A percentile compares a stretch with the other conserved stretches of the same genome.
Evolutionary conservation across 169 alveolate genomes (phyloP).

Genomic region (Eimeria maxima): DNA sequence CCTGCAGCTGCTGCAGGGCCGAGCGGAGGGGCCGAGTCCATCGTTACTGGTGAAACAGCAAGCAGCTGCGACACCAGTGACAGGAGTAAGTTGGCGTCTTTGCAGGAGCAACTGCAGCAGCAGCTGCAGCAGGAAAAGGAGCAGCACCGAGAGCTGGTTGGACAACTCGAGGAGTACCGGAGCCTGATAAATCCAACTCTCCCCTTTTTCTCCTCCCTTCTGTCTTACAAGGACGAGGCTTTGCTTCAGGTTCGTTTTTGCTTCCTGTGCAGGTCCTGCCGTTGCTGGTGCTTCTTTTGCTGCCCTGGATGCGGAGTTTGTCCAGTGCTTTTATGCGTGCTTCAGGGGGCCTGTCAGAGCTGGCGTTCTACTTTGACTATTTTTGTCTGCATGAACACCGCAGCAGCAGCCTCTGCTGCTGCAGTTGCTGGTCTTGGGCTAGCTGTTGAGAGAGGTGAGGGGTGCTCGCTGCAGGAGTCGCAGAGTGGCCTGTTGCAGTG

Average conservation of each 20-base stretch:
- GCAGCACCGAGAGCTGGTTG: slow-evolving; percentile 40
- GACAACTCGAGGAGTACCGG: slow-evolving; percentile 47
- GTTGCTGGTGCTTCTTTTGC: not conserved
- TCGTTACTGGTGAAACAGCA: not conserved
- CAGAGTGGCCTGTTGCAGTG: slow-evolving; percentile 2
- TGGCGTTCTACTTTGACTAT: slow-evolving; percentile 42
- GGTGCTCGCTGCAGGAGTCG: not conserved
- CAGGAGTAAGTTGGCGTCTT: not conserved
- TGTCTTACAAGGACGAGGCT: slow-evolving; percentile 72
- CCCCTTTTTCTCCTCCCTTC: slow-evolving; percentile 68
- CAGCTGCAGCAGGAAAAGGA: slow-evolving; percentile 63
- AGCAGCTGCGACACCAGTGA: not conserved
- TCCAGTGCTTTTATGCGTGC: not conserved
- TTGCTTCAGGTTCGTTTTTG: slow-evolving; percentile 46
- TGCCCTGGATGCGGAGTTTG: not conserved
- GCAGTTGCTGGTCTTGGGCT: slow-evolving; percentile 52
- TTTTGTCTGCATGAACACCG: slow-evolving; percentile 40
- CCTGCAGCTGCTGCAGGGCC: not conserved
- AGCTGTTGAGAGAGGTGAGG: slow-evolving; percentile 41
- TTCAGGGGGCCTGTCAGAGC: slow-evolving; percentile 52
- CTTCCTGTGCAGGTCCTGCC: slow-evolving; percentile 14
- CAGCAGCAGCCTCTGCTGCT: slow-evolving; percentile 68
- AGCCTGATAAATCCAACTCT: slow-evolving; percentile 58
- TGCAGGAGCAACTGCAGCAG: slow-evolving; percentile 41
- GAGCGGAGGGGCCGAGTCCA: not conserved